Evolutionary conservation across 768 basidiomycete species (phyloP).

Genomic region (Suillus discolor): DNA sequence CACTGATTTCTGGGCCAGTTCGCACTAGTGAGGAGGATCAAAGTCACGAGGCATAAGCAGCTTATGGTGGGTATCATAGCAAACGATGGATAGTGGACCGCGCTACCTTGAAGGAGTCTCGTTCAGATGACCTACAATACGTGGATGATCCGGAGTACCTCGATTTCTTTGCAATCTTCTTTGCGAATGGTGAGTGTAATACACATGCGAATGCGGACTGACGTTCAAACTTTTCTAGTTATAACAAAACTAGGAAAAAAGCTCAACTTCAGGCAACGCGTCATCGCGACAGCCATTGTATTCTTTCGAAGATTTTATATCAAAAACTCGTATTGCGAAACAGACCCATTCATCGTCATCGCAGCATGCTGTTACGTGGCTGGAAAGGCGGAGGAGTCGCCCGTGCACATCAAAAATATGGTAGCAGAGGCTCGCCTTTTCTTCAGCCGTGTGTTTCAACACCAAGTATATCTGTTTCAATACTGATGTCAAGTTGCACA

Average conservation of each 20-base stretch:
- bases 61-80: constrained; percentile 44
- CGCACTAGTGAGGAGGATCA: constrained; percentile 68
- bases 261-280: constrained; percentile 81
- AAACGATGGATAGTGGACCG: constrained; percentile 93
- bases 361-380: constrained; percentile 95
- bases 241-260: constrained; percentile 88
- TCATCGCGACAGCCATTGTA: constrained; percentile 91
- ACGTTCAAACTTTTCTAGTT: constrained; percentile 42
- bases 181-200: constrained; percentile 67
- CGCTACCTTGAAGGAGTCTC: constrained; percentile 70
- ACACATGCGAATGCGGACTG: background rate
- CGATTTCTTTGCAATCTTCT: constrained; percentile 85
- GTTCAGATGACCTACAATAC: constrained; percentile 76
- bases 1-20: constrained; percentile 90
- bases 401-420: constrained; percentile 92
- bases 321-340: constrained; percentile 94
- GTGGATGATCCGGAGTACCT: constrained; percentile 77
- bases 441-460: constrained; percentile 63
- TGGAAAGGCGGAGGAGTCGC: constrained; percentile 96
- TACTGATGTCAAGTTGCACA: constrained; percentile 22
- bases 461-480: background rate
- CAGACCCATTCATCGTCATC: constrained; percentile 91
- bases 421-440: constrained; percentile 79
- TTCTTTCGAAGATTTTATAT: constrained; percentile 98
- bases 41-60: constrained; percentile 13